phyloP scores from a whole-genome alignment of 1,284 basidiomycete species.

The Tylopilus sp. region DNA sequence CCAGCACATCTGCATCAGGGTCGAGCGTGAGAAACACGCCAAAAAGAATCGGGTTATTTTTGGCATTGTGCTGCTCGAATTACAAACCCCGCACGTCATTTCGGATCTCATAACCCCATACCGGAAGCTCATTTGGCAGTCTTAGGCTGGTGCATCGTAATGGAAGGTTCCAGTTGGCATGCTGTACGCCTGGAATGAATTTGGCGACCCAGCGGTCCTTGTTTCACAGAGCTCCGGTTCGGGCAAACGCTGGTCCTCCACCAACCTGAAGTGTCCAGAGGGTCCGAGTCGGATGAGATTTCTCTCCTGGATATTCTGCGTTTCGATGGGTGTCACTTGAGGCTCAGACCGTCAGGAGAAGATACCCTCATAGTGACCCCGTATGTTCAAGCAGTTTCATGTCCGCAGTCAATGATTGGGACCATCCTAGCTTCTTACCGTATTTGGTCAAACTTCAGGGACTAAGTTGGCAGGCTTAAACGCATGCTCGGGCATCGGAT shows the following conservation, averaged over 20 bases:
- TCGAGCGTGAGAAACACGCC: conserved; percentile 13
- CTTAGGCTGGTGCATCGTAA: not conserved
- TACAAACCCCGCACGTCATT: not conserved
- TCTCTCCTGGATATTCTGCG: not conserved
- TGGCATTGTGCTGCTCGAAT: conserved; percentile 18
- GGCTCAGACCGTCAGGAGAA: not conserved
- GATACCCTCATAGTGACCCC: not conserved
- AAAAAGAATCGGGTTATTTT: conserved; percentile 7
- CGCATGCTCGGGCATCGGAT: not conserved
- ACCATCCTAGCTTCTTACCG: not conserved
- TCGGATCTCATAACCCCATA: not conserved
- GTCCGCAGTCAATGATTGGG: not conserved
- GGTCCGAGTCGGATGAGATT: not conserved
- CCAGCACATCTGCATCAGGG: not conserved
- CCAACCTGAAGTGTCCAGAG: not conserved
- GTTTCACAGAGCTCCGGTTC: not conserved
- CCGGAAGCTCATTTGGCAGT: not conserved
- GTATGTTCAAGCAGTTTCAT: too few relatives aligned
- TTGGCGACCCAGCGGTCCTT: not conserved
- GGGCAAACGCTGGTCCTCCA: not conserved
- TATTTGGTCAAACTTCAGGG: not conserved
- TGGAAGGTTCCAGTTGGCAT: conserved; percentile 5
- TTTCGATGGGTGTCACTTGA: not conserved
- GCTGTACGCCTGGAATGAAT: not conserved
- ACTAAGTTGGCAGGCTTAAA: conserved; percentile 11